phyloP scores from a whole-genome alignment of 208 protist species.

The Trypanosoma cruzi region DNA sequence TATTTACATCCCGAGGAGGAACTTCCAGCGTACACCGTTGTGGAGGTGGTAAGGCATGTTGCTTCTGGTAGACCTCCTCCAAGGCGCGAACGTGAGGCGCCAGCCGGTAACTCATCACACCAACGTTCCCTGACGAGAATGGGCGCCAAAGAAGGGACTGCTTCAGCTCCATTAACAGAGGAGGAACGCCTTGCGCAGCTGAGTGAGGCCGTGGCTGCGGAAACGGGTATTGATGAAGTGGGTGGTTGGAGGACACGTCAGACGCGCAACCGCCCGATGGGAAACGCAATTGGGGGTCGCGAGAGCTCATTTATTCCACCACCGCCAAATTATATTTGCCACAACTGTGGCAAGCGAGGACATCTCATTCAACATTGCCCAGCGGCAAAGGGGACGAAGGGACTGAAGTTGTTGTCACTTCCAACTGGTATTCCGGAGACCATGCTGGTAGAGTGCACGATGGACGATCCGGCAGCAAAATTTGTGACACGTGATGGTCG shows the following conservation, averaged over 20 bases:
- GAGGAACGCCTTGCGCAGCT: conserved; percentile 84
- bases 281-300: conserved; percentile 20
- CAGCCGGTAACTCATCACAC: not conserved
- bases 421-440: conserved; percentile 89
- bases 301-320: conserved; percentile 69
- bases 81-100: conserved; percentile 24
- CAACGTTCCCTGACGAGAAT: not conserved
- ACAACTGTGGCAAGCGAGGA: conserved; percentile 88
- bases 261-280: conserved; percentile 15
- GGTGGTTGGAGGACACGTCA: conserved; percentile 22
- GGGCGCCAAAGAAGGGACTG: conserved; percentile 7
- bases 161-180: conserved; percentile 48
- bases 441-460: conserved; percentile 85
- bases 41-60: conserved; percentile 80
- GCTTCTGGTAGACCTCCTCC: conserved; percentile 32
- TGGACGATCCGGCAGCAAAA: conserved; percentile 87
- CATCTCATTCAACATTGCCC: conserved; percentile 90
- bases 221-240: conserved; percentile 81
- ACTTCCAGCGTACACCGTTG: conserved; percentile 70
- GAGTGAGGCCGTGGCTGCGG: conserved; percentile 63
- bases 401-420: conserved; percentile 61
- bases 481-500: conserved; percentile 86
- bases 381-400: conserved; percentile 46
- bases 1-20: conserved; percentile 82
- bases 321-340: conserved; percentile 81